phyloP scores from a whole-genome alignment of 306 rosid genomes.

The Morella rubra region DNA sequence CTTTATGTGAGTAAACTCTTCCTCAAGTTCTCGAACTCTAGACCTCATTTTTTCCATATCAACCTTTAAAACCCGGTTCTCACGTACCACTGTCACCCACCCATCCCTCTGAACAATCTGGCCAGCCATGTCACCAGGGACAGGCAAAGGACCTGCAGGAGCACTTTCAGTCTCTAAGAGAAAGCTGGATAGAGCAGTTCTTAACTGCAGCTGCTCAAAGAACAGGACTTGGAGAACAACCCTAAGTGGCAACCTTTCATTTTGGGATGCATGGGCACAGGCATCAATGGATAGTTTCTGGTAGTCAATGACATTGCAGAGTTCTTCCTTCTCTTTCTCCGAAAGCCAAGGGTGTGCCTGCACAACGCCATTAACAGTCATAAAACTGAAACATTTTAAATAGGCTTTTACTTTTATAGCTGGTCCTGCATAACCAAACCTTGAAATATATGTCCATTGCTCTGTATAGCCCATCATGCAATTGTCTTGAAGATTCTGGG shows the following conservation, averaged over 20 bases:
- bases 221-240: slow-evolving; percentile 90
- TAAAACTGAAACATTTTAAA: slow-evolving; percentile 3
- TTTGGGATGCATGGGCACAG: slow-evolving; percentile 90
- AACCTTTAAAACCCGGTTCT: slow-evolving; percentile 76
- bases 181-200: slow-evolving; percentile 79
- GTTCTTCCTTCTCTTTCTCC: slow-evolving; percentile 73
- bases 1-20: slow-evolving; percentile 77
- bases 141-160: slow-evolving; percentile 46
- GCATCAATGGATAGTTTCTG: slow-evolving; percentile 89
- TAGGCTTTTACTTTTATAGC: slow-evolving; percentile 17
- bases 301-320: slow-evolving; percentile 75
- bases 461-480: slow-evolving; percentile 89
- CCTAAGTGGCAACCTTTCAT: slow-evolving; percentile 84
- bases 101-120: slow-evolving; percentile 84
- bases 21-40: slow-evolving; percentile 85
- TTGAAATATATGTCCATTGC: slow-evolving; percentile 84
- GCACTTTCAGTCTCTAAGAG: slow-evolving; percentile 69
- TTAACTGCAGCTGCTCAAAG: slow-evolving; percentile 89
- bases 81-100: slow-evolving; percentile 84
- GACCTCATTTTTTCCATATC: slow-evolving; percentile 85
- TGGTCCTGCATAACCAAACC: slow-evolving; percentile 53
- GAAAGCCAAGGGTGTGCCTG: slow-evolving; percentile 93
- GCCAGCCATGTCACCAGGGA: slow-evolving; percentile 37
- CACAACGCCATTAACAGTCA: slow-evolving; percentile 20
- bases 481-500: slow-evolving; percentile 69